Percentiles rank a stretch among this genome's conserved stretches.
phyloP scores from a whole-genome alignment of 331 rosid species.

The Pyrus hybrid region DNA sequence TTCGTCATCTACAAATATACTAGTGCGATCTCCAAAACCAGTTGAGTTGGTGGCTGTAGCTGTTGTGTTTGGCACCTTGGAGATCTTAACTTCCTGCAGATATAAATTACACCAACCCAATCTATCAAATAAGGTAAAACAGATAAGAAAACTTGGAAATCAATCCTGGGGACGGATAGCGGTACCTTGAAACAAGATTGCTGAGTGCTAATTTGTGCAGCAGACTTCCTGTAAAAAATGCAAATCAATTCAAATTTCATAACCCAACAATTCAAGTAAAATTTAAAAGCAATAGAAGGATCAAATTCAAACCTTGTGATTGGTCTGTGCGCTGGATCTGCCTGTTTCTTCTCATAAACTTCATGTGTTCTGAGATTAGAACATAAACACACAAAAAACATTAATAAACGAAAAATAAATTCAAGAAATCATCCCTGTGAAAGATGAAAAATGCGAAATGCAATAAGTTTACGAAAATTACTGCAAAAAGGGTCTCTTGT shows the following conservation, averaged over 20 bases:
- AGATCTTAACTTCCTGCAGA: constrained; percentile 34
- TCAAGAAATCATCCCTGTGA: neutral
- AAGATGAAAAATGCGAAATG: neutral
- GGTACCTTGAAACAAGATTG: constrained; percentile 47
- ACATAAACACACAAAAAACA: neutral
- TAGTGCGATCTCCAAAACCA: constrained; percentile 41
- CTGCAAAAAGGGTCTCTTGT: constrained; percentile 70
- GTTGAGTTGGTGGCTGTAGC: constrained; percentile 9
- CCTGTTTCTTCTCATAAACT: constrained; percentile 72
- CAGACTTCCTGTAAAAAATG: constrained; percentile 53
- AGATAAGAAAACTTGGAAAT: neutral
- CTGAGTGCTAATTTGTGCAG: constrained; percentile 63
- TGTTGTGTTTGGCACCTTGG: constrained; percentile 28
- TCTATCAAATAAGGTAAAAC: constrained; percentile 8
- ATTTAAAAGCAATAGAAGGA: neutral
- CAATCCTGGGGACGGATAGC: neutral
- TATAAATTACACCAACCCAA: constrained; percentile 2
- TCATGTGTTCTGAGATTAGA: constrained; percentile 43
- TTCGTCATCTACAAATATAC: constrained; percentile 68
- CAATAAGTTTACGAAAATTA: constrained; percentile 15
- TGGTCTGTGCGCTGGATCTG: constrained; percentile 82
- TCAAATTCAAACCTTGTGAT: constrained; percentile 64
- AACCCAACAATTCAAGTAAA: neutral
- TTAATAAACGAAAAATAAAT: neutral
- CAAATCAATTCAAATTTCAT: constrained; percentile 6